Base-by-base conservation (phyloP, 139 green algal species). In the Mesostigma viride region DNA sequence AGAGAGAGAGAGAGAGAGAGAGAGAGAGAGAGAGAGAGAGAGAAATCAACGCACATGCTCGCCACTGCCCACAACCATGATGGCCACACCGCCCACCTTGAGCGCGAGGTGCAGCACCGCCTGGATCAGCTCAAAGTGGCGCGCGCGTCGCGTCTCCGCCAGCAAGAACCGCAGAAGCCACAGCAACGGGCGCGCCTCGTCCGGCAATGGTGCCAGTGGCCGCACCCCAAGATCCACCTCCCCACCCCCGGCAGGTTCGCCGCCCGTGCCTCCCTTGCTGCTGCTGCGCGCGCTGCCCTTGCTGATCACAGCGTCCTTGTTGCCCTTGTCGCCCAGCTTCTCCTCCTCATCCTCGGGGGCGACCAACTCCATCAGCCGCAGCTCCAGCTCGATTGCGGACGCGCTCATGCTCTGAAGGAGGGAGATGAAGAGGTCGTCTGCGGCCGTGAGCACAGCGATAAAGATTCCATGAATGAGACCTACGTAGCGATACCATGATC, bases 61-160 rank as follows among this genome's bases (percentile, higher is more conserved):
- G 40, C 40, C 11, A 24, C 40, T 51, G 11, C 8, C 14, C 11
- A 51, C 40, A 14, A 24, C 40, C 8, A 24, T 8, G 14, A 8
- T 14, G 8, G 40, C 40, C 40, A 51, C 40, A 14, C 14, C 11
- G 40, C 53, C 1, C 28, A 74, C 68, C 35, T 35, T 73, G 28
- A 76, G 62, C 27, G 28, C 46, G 31, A 62, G 64, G 22, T 73
- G 40, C 2, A 57, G 30, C 17, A 76, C 26, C 3, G 70, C 70
- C 24, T 76, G 70, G 24, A 73, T 47, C 26, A 76, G 56, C 35
- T 76, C 70, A 53, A 76, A 76, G 53, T 71, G 67, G 35, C 33
- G 33, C 31, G 67, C n/a, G n/a, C n/a, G n/a, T n/a, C n/a, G n/a
- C n/a, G n/a, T 72, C 11, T 27, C 31, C 5, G 31, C 40, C 24